Evolutionary conservation across 1,139 yeast species (phyloP), one percentile per base, ranked within the genome.

Genomic region (Candida neerlandica): DNA sequence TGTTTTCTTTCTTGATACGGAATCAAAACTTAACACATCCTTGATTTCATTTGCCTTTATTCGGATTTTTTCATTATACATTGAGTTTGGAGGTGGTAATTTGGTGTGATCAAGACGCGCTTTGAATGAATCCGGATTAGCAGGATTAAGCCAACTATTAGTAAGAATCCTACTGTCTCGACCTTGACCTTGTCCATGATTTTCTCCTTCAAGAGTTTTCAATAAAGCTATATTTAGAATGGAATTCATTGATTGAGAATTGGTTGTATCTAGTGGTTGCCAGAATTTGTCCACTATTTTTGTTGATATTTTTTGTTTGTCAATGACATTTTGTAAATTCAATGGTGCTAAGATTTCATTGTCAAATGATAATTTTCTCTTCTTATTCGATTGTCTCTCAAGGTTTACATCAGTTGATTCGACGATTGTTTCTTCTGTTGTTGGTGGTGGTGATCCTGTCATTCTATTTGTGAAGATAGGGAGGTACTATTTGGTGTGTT

Each of bases 1-100:
- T 16, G 63, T 61, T 50, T 69, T 72, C 11, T 71, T 58, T 37
- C 70, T 59, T 7, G 55, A 52, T 18, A 73, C 60, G 21, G 58
- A 64, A 52, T 75, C 79, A 41, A 62, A 63, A 52, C 63, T 67
- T 38, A 75, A 60, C 1, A 71, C 62, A 40, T 69, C 70, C 6
- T 60, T 55, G n/a, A 62, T 61, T 30, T 57, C 61, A 41, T 54
- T 56, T 9, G 50, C 40, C 27, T 60, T 55, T 14, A 60, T 62
- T 15, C 55, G 61, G 27, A 53, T 55, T 18, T 45, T 42, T 15
- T 54, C 57, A 6, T 50, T 26, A 26, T 54, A 56, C 63, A 66
- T 56, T 2, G 67, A 48, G n/a, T 55, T 44, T 1, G 63, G 53
- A 21, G 64, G 62, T 1, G 80, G 80, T n/a, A 75, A 51, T 35